Conservation (phyloP, 495 filamentous ascomycete genomes). For the Thozetella sp. region DNA sequence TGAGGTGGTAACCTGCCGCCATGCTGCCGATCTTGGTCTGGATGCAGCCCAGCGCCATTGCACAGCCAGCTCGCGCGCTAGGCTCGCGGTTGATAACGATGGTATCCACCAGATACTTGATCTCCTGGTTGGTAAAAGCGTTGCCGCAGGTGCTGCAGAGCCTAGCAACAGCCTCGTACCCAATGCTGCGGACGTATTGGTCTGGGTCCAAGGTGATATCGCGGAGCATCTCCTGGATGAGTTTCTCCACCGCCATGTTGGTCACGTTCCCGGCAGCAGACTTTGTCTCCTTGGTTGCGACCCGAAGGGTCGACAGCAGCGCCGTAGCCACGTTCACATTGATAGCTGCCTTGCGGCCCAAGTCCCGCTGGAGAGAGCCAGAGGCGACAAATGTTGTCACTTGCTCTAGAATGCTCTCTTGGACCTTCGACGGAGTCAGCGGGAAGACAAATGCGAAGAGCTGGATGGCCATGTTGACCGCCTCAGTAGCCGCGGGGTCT, state of each 20-base stretch:
- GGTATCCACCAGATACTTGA: constrained; percentile 90
- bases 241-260: constrained; percentile 77
- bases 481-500: constrained; percentile 88
- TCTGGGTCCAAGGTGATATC: constrained; percentile 80
- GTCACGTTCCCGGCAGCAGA: constrained; percentile 75
- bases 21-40: constrained; percentile 96
- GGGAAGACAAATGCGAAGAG: constrained; percentile 90
- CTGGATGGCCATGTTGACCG: constrained; percentile 90
- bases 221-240: constrained; percentile 82
- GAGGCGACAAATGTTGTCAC: constrained; percentile 84
- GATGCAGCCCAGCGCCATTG: constrained; percentile 89
- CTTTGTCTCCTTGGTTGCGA: constrained; percentile 76
- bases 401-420: constrained; percentile 94
- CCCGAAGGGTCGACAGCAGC: constrained; percentile 77
- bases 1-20: constrained; percentile 96
- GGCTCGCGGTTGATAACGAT: constrained; percentile 94
- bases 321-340: constrained; percentile 87
- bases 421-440: constrained; percentile 83
- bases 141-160: constrained; percentile 90
- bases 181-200: constrained; percentile 81
- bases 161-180: constrained; percentile 84
- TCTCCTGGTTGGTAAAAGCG: constrained; percentile 81
- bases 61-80: constrained; percentile 89
- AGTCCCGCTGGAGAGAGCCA: constrained; percentile 78
- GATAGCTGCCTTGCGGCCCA: constrained; percentile 85